Conservation (phyloP, 768 basidiomycete species). For the Leccinum fibrillosum region DNA sequence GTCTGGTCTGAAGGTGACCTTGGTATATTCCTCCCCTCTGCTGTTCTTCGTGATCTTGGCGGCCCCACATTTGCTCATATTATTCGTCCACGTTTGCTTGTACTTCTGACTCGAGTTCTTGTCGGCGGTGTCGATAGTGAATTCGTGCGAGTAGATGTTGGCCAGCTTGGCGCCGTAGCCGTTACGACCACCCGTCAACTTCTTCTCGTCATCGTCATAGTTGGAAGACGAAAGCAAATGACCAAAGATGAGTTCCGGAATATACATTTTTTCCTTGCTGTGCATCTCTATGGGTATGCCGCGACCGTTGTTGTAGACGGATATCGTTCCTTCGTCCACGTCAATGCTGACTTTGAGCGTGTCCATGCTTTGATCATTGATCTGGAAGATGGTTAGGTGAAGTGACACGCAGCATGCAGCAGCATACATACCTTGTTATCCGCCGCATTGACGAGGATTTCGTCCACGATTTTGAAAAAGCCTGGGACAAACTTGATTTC, state of each 20-base stretch:
- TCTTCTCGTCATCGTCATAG: slow-evolving; percentile 99
- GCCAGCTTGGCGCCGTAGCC: slow-evolving; percentile 98
- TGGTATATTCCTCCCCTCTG: slow-evolving; percentile 87
- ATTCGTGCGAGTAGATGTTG: slow-evolving; percentile 96
- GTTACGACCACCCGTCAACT: slow-evolving; percentile 96
- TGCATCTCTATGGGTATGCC: slow-evolving; percentile 98
- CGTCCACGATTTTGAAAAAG: slow-evolving; percentile 99
- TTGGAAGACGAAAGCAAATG: slow-evolving; percentile 92
- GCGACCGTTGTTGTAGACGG: slow-evolving; percentile 91
- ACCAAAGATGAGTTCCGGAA: slow-evolving; percentile 97
- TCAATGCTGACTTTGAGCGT: slow-evolving; percentile 86
- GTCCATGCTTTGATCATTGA: slow-evolving; percentile 91
- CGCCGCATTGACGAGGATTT: slow-evolving; percentile 98
- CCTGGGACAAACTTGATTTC: slow-evolving; percentile 93
- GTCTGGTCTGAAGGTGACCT: slow-evolving; percentile 91
- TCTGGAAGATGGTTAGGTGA: slow-evolving; percentile 43
- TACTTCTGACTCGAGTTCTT: slow-evolving; percentile 85
- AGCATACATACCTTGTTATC: slow-evolving; percentile 86
- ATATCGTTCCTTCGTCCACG: slow-evolving; percentile 78
- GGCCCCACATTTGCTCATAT: slow-evolving; percentile 86
- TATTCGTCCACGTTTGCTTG: slow-evolving; percentile 90
- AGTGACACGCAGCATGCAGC: background rate
- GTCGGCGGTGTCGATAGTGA: slow-evolving; percentile 94
- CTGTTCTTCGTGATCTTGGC: slow-evolving; percentile 92
- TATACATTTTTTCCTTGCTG: slow-evolving; percentile 87